These are phyloP conservation scores for Tylopilus cervinicoccineus DNA, from an alignment of 768 basidiomycete species.

Conservation along the genomic window DNA sequence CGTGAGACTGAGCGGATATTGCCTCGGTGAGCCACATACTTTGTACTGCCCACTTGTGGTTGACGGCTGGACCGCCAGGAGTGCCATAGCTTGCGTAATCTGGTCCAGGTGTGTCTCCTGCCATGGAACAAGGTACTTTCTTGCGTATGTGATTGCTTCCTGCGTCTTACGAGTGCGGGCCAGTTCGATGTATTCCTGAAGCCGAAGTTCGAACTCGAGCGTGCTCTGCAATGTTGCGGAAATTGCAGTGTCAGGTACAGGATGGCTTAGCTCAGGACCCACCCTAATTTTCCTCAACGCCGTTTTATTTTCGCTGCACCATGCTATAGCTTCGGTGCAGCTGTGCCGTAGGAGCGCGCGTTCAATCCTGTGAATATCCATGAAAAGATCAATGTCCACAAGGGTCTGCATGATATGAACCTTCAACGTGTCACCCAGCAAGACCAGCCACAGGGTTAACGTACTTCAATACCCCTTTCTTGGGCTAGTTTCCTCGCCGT, in stretches of 20 bases:
- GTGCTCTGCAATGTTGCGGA: constrained; percentile 59
- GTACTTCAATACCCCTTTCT: constrained; percentile 76
- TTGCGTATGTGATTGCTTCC: constrained; percentile 82
- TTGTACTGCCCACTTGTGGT: constrained; percentile 79
- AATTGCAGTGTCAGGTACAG: constrained; percentile 13
- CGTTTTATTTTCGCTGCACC: constrained; percentile 96
- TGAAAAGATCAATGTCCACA: constrained; percentile 89
- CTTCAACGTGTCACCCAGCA: constrained; percentile 16
- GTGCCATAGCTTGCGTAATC: constrained; percentile 69
- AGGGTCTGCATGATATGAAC: constrained; percentile 50
- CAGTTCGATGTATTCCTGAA: constrained; percentile 96
- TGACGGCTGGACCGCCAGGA: constrained; percentile 70
- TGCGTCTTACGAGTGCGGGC: constrained; percentile 57
- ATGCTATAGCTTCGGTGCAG: constrained; percentile 85
- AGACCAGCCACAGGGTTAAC: constrained; percentile 26
- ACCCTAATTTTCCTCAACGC: constrained; percentile 91
- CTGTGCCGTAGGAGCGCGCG: constrained; percentile 68
- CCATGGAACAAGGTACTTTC: constrained; percentile 80
- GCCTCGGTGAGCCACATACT: constrained; percentile 38
- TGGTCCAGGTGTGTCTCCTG: constrained; percentile 75
- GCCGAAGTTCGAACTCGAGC: constrained; percentile 91
- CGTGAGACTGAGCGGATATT: constrained; percentile 11
- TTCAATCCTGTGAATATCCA: constrained; percentile 85
- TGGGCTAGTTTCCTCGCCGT: constrained; percentile 75
- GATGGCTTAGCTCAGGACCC: constrained; percentile 10